Evolutionary conservation across 176 grass and related monocot genomes (phyloP).

Genomic region (Oryza rufipogon): DNA sequence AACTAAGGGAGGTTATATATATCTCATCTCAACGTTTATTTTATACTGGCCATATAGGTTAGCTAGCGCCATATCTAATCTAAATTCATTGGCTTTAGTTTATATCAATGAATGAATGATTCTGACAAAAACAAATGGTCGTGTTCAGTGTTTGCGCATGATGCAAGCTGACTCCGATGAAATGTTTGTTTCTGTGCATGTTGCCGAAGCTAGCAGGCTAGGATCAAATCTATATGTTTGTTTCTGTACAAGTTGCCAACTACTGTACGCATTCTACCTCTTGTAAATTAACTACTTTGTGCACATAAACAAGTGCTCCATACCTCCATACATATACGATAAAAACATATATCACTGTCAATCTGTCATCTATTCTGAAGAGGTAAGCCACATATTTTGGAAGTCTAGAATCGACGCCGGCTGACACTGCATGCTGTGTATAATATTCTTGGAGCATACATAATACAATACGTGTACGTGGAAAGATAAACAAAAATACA

Average conservation of each 20-base stretch:
- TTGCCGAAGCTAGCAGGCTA: conserved; percentile 24
- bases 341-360: background rate
- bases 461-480: background rate
- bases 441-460: background rate
- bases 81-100: background rate
- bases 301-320: background rate
- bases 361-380: background rate
- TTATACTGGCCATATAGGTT: background rate
- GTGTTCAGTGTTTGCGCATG: background rate
- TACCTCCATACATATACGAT: background rate
- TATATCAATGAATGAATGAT: background rate
- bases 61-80: background rate
- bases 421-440: background rate
- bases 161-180: conserved; percentile 35
- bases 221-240: background rate
- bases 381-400: background rate
- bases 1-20: background rate
- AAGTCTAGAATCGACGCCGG: conserved; percentile 23
- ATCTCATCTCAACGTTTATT: background rate
- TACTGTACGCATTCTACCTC: background rate
- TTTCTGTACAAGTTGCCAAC: background rate
- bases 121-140: background rate
- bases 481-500: background rate
- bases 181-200: conserved; percentile 8
- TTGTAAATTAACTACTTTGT: background rate